Evolutionary conservation across 2,329 filamentous ascomycete genomes (phyloP).

Genomic region (Dactylellina drechsleri): DNA sequence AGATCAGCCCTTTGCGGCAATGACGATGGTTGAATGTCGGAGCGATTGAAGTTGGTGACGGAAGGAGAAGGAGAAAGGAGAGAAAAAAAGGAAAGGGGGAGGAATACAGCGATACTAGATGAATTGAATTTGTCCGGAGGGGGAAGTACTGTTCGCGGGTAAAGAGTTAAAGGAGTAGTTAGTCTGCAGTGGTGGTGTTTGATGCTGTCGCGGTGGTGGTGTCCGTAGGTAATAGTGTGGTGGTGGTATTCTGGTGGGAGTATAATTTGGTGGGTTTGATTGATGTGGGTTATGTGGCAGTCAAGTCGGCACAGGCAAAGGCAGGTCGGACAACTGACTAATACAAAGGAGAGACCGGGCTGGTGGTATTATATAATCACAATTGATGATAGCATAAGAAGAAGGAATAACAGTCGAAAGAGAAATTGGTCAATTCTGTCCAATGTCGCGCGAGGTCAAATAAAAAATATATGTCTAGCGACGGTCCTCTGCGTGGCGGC

Average conservation of each 20-base stretch:
- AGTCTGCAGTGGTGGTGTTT: conserved; percentile 1
- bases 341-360: too few relatives aligned
- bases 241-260: too few relatives aligned
- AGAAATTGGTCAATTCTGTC: background rate
- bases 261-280: background rate
- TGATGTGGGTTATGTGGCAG: conserved; percentile 52
- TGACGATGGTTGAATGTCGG: background rate
- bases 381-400: too few relatives aligned
- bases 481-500: conserved; percentile 1
- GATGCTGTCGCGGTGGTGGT: background rate
- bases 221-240: too few relatives aligned
- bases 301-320: background rate
- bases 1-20: background rate
- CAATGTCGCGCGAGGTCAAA: background rate
- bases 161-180: background rate
- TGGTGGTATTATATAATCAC: too few relatives aligned
- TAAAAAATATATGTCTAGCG: background rate
- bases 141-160: background rate
- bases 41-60: conserved; percentile 1
- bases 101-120: background rate
- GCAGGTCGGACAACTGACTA: background rate
- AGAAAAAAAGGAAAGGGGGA: background rate
- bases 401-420: too few relatives aligned
- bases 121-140: background rate
- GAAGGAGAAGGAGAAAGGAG: background rate